Base-by-base conservation (phyloP, 257 asterid species). In the Salvia splendens region DNA sequence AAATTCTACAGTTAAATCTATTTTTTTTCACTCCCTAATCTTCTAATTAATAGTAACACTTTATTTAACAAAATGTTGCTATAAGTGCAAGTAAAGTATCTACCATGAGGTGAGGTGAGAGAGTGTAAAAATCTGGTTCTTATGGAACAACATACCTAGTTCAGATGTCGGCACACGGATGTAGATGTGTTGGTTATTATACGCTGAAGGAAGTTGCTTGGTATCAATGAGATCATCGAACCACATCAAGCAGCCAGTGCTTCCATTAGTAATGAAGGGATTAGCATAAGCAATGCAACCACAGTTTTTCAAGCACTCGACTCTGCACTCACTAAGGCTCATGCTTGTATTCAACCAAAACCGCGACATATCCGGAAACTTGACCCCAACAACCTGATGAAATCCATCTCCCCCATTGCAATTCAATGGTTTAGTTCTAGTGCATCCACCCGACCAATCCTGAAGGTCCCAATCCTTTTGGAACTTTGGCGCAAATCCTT, bases 401-500 rank as follows among this genome's bases (percentile, higher is more conserved):
- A 64, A 15, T 14, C 65, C 64, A 32, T 73, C 78, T 41, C 69
- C 78, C 28, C 43, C 4, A 49, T 33, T 8, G 9, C 38, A 33
- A 1, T 33, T 33, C 38, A 33, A 33, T 2, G 38, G 6, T 33
- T 33, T 33, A 33, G 38, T 33, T 33, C 38, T 33, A 33, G 38
- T 33, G 6, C 38, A 33, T 33, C 38, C 38, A 5, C 38, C 38
- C 6, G 38, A 33, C 38, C 38, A 33, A 33, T 33, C 38, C 4
- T 33, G 38, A 33, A 33, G 38, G 38, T 33, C 38, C 38, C 38
- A 33, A 33, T 33, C 38, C 38, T 4, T 33, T 33, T 33, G 38
- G 38, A 33, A 33, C 38, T 33, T 33, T 33, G 38, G 38, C 6
- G 38, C 38, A 5, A 33, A 33, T 3, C 38, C 38, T 5, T 33